Percentiles rank a stretch among this genome's conserved stretches.
These are phyloP conservation scores for Aspergillus biplanus DNA, from an alignment of 495 filamentous ascomycete genomes.

Conservation along the genomic window DNA sequence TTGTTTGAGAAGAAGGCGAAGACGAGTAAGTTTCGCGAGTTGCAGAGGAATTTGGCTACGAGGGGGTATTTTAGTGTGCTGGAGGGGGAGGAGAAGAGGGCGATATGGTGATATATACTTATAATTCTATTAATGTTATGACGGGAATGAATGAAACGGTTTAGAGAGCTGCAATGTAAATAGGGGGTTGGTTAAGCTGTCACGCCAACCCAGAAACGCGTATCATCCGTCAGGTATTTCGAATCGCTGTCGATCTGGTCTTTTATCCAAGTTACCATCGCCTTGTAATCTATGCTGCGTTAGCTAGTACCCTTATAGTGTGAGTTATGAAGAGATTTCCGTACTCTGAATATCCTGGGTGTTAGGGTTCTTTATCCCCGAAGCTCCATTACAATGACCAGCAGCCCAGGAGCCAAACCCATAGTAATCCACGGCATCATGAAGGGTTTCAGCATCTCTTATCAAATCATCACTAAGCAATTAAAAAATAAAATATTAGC, in stretches of 20 bases:
- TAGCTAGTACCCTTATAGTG: not conserved
- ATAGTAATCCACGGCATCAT: constrained; percentile 28
- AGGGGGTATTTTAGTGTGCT: not conserved
- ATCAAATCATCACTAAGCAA: constrained; percentile 15
- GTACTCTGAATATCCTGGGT: constrained; percentile 28
- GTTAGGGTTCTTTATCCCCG: constrained; percentile 25
- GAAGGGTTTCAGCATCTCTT: constrained; percentile 27
- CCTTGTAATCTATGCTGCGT: constrained; percentile 25
- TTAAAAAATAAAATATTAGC: not conserved
- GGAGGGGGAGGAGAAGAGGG: not conserved
- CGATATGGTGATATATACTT: not conserved
- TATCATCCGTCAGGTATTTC: constrained; percentile 29
- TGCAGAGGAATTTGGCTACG: not conserved
- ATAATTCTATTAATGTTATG: too few species aligned
- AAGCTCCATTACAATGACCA: constrained; percentile 31
- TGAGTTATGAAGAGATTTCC: not conserved
- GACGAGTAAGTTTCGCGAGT: not conserved
- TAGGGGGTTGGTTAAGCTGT: constrained; percentile 4
- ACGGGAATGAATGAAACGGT: too few species aligned
- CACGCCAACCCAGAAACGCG: constrained; percentile 32
- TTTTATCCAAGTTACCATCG: constrained; percentile 31
- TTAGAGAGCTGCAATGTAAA: too few species aligned
- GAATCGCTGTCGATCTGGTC: constrained; percentile 32
- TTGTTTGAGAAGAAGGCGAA: constrained; percentile 59
- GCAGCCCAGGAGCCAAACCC: constrained; percentile 31